Conservation (phyloP, 2,329 filamentous ascomycete genomes). For the Exophiala alcalophila region DNA sequence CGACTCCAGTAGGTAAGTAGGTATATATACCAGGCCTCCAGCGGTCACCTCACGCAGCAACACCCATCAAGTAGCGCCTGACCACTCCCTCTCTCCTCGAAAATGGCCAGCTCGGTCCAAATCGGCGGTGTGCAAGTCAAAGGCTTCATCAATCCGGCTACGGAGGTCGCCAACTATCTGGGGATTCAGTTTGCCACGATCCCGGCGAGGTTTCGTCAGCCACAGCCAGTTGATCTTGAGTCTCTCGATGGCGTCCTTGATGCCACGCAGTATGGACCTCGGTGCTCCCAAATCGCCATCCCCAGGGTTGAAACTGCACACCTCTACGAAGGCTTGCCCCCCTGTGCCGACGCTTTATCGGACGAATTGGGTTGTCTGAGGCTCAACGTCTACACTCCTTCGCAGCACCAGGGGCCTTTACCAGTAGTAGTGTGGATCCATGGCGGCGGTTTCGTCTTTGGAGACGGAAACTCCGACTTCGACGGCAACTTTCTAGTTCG, state of each 20-base stretch:
- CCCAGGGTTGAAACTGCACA: conserved; percentile 21
- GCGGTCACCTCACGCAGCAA: too few species aligned
- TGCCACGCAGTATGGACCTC: conserved; percentile 35
- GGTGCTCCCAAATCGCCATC: conserved; percentile 26
- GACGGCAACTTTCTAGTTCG: conserved; percentile 18
- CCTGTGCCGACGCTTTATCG: conserved; percentile 31
- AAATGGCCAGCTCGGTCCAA: conserved; percentile 6
- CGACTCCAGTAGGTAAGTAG: too few species aligned
- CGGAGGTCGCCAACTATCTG: conserved; percentile 35
- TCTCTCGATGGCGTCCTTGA: conserved; percentile 32
- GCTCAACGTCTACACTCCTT: conserved; percentile 32
- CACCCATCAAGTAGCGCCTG: too few species aligned
- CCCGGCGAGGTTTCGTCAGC: conserved; percentile 32
- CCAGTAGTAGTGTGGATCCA: conserved; percentile 27
- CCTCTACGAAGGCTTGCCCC: conserved; percentile 13
- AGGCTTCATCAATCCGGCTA: conserved; percentile 11
- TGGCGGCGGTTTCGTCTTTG: conserved; percentile 26
- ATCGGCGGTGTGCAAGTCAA: conserved; percentile 8
- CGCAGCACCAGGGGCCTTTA: conserved; percentile 11
- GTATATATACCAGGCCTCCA: too few species aligned
- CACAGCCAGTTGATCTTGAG: conserved; percentile 34
- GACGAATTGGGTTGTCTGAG: conserved; percentile 32
- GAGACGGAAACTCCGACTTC: conserved; percentile 20
- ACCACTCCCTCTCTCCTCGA: too few species aligned
- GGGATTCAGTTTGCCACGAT: conserved; percentile 41